Conservation (phyloP, 192 early-diverging fungal genomes). For the Dissophora ornata region DNA sequence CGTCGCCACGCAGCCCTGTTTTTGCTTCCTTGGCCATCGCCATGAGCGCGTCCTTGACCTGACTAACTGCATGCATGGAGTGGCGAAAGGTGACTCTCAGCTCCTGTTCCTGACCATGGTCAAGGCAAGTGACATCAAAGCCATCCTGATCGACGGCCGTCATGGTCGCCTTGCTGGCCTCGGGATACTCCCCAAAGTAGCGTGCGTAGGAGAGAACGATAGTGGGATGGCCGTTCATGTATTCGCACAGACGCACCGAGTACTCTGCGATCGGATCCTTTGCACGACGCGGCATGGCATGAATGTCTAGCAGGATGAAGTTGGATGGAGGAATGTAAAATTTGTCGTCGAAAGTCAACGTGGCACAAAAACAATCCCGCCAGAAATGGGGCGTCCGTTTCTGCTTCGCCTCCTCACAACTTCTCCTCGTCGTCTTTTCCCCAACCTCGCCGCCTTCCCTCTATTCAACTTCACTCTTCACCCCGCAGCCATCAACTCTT, state of each 20-base stretch:
- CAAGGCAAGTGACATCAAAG: conserved; percentile 22
- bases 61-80: conserved; percentile 32
- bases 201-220: conserved; percentile 39
- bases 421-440: no score
- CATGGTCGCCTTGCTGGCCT: conserved; percentile 17
- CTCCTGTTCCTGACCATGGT: conserved; percentile 24
- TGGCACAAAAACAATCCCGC: neutral
- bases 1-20: conserved; percentile 17
- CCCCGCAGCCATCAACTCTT: neutral
- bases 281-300: neutral
- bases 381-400: neutral
- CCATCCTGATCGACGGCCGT: conserved; percentile 34
- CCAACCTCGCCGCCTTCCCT: no score
- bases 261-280: conserved; percentile 19
- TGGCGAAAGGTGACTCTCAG: conserved; percentile 42
- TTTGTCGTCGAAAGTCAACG: neutral
- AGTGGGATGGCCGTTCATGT: conserved; percentile 33
- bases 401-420: no score
- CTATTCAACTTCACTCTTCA: neutral
- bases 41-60: conserved; percentile 33
- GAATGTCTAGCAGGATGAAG: no score
- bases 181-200: conserved; percentile 46
- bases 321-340: neutral
- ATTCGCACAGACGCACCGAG: conserved; percentile 19
- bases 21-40: conserved; percentile 45